Evolutionary conservation across 768 basidiomycete genomes (phyloP).

Genomic region (Hortiboletus campestris): DNA sequence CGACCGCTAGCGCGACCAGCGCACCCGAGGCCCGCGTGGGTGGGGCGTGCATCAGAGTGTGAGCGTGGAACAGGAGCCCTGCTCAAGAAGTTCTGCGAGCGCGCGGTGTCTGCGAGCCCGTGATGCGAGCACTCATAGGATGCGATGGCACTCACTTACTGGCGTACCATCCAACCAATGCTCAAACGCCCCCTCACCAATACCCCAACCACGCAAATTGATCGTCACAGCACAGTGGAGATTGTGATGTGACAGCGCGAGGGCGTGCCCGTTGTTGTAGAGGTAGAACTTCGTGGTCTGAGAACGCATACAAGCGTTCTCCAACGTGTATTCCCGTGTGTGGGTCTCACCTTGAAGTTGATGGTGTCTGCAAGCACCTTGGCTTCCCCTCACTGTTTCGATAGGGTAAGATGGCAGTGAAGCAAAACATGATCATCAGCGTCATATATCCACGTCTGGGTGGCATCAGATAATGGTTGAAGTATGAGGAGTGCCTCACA

Average conservation of each 20-base stretch:
- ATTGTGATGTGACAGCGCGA: slow-evolving; percentile 80
- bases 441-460: slow-evolving; percentile 83
- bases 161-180: slow-evolving; percentile 95
- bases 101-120: slow-evolving; percentile 67
- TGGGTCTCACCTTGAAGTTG: slow-evolving; percentile 70
- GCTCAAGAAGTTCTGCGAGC: slow-evolving; percentile 87
- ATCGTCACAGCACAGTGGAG: slow-evolving; percentile 81
- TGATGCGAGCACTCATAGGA: background rate
- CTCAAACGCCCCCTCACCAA: slow-evolving; percentile 94
- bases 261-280: slow-evolving; percentile 83
- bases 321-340: background rate
- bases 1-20: no score
- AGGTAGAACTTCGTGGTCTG: slow-evolving; percentile 89
- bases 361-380: no score
- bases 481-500: slow-evolving; percentile 27
- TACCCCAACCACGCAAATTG: slow-evolving; percentile 90
- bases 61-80: slow-evolving; percentile 65
- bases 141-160: slow-evolving; percentile 48
- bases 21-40: slow-evolving; percentile 27
- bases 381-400: slow-evolving; percentile 99
- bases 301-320: background rate
- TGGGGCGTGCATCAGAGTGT: slow-evolving; percentile 60
- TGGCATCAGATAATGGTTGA: slow-evolving; percentile 5
- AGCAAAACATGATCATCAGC: slow-evolving; percentile 85
- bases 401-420: slow-evolving; percentile 80